Base-by-base conservation (phyloP, 768 basidiomycete species). In the Russula lepida region DNA sequence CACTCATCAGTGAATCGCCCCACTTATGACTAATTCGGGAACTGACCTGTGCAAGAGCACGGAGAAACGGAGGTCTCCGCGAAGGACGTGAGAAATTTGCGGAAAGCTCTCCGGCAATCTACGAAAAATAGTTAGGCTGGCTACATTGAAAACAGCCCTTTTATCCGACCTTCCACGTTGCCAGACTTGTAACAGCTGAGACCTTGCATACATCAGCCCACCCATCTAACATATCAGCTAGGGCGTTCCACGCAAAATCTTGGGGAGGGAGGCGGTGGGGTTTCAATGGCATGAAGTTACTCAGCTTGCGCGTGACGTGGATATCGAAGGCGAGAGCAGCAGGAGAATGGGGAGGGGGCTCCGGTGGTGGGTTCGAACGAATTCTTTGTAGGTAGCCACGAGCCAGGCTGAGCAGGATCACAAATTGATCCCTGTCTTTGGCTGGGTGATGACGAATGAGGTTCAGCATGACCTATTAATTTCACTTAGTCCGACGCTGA, bases 211-310 rank as follows among this genome's bases (percentile, higher is more conserved):
- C 67, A 62, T 87, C 83, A 19, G 80, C 75, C 73, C 84, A 79
- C 2, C 80, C 83, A 43, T 83, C 78, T 17, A 90, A 67, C 28
- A 87, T 68, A 1, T 67, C 70, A 6, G 75, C 70, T 1, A 89
- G 64, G 1, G 75, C 73, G 28, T 77, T 66, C 81, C 85, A 91
- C 0, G 78, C 80, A 2, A 75, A 69, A 32, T 78, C 73, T 50
- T 78, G 73, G 5, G 78, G 66, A 0, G 82, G 81, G 0, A 84
- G 67, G 27, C 76, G 72, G 9, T 89, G 73, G 5, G 82, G 73
- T n/a, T 85, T 81, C 21, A 88, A 79, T 0, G 89, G 89, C 65
- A 88, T 81, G 58, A 81, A 82, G 32, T 82, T 84, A 49, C 82
- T 82, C 2, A 92, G 75, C 28, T 78, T 76, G n/a, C 88, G 83